Evolutionary conservation across 2,329 filamentous ascomycete species (phyloP).

Genomic region (Penicillium sp.): DNA sequence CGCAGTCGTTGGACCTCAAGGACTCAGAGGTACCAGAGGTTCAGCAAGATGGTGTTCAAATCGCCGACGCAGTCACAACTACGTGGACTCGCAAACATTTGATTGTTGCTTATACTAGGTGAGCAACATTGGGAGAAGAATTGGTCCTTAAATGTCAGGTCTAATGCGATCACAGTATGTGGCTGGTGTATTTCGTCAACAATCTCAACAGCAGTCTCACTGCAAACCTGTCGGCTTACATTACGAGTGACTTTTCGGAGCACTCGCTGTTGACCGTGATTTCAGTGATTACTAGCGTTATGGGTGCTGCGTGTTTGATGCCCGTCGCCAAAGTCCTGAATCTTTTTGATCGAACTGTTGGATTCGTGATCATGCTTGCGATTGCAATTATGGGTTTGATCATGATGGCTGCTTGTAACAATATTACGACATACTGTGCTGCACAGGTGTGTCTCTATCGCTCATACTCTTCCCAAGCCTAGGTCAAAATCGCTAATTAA

Average conservation of each 20-base stretch:
- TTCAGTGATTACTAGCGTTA: constrained; percentile 54
- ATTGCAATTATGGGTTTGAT: constrained; percentile 53
- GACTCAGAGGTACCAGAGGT: neutral
- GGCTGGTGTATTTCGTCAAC: constrained; percentile 44
- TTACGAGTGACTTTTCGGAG: constrained; percentile 53
- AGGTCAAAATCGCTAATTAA: neutral
- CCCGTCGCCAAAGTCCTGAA: constrained; percentile 64
- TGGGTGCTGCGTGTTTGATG: constrained; percentile 58
- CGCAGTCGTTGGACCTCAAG: neutral
- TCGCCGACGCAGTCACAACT: constrained; percentile 22
- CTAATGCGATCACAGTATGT: constrained; percentile 39
- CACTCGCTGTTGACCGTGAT: constrained; percentile 59
- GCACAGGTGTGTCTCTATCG: constrained; percentile 43
- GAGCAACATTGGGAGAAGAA: constrained; percentile 30
- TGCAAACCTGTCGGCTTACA: constrained; percentile 48
- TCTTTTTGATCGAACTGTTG: constrained; percentile 61
- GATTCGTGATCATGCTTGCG: constrained; percentile 51
- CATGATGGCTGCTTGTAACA: constrained; percentile 61
- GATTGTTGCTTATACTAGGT: constrained; percentile 50
- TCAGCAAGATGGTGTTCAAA: constrained; percentile 28
- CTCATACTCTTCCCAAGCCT: neutral
- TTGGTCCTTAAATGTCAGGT: constrained; percentile 39
- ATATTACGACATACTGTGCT: constrained; percentile 62
- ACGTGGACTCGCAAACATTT: constrained; percentile 44
- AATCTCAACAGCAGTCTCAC: constrained; percentile 42